Conservation (phyloP, 2,329 filamentous ascomycete genomes). For the Tympanopsis confertula region DNA sequence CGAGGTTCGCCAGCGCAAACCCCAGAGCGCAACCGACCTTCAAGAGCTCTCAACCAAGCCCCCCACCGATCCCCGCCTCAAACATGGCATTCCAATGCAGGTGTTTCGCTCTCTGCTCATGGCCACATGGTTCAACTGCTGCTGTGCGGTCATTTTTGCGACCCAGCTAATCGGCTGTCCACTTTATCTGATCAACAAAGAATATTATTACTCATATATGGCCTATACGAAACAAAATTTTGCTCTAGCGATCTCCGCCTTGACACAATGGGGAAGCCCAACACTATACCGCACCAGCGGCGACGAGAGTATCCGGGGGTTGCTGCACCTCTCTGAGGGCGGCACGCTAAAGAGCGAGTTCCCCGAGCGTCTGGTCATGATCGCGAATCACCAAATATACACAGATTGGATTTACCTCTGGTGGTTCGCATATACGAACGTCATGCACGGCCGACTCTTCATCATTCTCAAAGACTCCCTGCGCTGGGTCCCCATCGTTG, state of each 20-base stretch:
- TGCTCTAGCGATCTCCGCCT: constrained; percentile 46
- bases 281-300: constrained; percentile 51
- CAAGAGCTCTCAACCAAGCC: constrained; percentile 4
- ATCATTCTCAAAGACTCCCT: constrained; percentile 57
- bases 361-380: constrained; percentile 46
- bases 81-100: constrained; percentile 30
- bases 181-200: constrained; percentile 45
- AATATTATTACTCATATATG: constrained; percentile 54
- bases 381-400: constrained; percentile 57
- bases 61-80: constrained; percentile 18
- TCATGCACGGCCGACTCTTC: constrained; percentile 54
- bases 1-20: background rate
- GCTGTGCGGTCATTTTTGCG: constrained; percentile 27
- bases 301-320: constrained; percentile 45
- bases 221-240: constrained; percentile 55
- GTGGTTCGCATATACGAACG: constrained; percentile 55
- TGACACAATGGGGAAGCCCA: constrained; percentile 52
- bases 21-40: background rate
- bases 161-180: constrained; percentile 50
- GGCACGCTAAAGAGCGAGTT: constrained; percentile 47
- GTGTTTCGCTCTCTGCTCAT: constrained; percentile 28
- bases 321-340: constrained; percentile 41
- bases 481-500: constrained; percentile 49
- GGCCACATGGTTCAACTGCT: constrained; percentile 28
- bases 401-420: constrained; percentile 62